A percentile compares a stretch with the other conserved stretches of the same genome.
phyloP scores from a whole-genome alignment of 768 basidiomycete species.

The Mycena filopes region DNA sequence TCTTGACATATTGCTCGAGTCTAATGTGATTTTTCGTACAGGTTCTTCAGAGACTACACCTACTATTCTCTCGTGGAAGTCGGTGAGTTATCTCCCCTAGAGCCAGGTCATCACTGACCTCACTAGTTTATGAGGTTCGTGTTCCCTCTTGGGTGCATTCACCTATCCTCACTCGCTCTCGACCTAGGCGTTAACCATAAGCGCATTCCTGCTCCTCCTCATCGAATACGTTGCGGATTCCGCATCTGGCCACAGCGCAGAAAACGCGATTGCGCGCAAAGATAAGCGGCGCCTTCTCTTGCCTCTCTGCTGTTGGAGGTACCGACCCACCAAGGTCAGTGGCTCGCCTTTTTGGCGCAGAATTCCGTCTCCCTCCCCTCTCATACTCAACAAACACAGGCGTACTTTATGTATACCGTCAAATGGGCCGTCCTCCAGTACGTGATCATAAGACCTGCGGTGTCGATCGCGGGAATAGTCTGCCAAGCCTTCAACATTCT shows the following conservation, averaged over 20 bases:
- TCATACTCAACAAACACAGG: slow-evolving; percentile 45
- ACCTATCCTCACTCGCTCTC: neutral
- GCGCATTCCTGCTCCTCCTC: slow-evolving; percentile 89
- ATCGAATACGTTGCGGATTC: slow-evolving; percentile 87
- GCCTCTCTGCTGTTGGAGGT: slow-evolving; percentile 85
- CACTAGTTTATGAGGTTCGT: slow-evolving; percentile 74
- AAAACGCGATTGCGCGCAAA: slow-evolving; percentile 79
- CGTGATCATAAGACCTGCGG: slow-evolving; percentile 73
- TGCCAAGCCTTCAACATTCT: slow-evolving; percentile 76
- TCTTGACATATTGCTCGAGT: too few species aligned
- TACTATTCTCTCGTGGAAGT: slow-evolving; percentile 59
- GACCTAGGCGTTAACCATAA: slow-evolving; percentile 79
- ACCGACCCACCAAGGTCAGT: slow-evolving; percentile 79
- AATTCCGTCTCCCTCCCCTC: slow-evolving; percentile 7
- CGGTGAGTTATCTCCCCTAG: slow-evolving; percentile 42
- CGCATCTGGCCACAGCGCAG: slow-evolving; percentile 67
- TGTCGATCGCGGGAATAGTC: slow-evolving; percentile 83
- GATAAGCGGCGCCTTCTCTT: slow-evolving; percentile 80
- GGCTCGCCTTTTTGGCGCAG: too few species aligned
- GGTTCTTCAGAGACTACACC: slow-evolving; percentile 4
- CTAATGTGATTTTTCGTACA: too few species aligned
- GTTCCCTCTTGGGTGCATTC: neutral
- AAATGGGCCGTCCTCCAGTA: slow-evolving; percentile 96
- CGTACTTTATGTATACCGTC: slow-evolving; percentile 91
- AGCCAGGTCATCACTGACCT: slow-evolving; percentile 6